Percentiles rank a stretch among this genome's conserved stretches.
These are phyloP conservation scores for Wickerhamiella domercqiae DNA, from an alignment of 805 yeast species.

Conservation along the genomic window DNA sequence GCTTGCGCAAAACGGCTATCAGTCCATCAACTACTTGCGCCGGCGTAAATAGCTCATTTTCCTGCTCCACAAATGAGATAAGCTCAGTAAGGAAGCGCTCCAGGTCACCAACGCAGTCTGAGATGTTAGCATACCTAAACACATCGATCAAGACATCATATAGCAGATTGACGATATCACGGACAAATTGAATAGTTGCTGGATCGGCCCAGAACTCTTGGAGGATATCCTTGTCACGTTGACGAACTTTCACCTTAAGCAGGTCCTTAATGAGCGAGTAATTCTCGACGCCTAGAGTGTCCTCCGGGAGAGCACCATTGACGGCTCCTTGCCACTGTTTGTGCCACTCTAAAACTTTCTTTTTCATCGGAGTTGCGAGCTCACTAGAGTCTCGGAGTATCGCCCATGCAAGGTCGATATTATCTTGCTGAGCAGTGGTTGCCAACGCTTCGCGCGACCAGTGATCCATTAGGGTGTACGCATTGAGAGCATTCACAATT, in stretches of 20 bases:
- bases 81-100: conserved; percentile 56
- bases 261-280: conserved; percentile 45
- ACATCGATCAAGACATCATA: conserved; percentile 60
- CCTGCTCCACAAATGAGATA: conserved; percentile 36
- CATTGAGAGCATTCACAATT: conserved; percentile 14
- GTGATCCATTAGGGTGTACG: conserved; percentile 14
- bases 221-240: conserved; percentile 59
- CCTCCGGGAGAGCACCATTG: conserved; percentile 15
- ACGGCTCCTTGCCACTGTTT: conserved; percentile 25
- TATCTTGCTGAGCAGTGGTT: conserved; percentile 15
- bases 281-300: conserved; percentile 26
- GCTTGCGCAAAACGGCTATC: conserved; percentile 49
- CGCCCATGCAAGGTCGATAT: conserved; percentile 14
- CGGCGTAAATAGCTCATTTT: conserved; percentile 32
- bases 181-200: conserved; percentile 57
- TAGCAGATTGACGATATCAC: conserved; percentile 54
- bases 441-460: conserved; percentile 20
- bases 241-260: conserved; percentile 47
- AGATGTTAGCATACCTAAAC: conserved; percentile 50
- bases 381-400: conserved; percentile 7
- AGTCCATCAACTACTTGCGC: conserved; percentile 54
- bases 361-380: conserved; percentile 4
- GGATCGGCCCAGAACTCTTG: conserved; percentile 76
- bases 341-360: conserved; percentile 21
- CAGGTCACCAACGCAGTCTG: conserved; percentile 47